Conservation (phyloP, 306 rosid species). For the Hippophae gyantsensis region DNA sequence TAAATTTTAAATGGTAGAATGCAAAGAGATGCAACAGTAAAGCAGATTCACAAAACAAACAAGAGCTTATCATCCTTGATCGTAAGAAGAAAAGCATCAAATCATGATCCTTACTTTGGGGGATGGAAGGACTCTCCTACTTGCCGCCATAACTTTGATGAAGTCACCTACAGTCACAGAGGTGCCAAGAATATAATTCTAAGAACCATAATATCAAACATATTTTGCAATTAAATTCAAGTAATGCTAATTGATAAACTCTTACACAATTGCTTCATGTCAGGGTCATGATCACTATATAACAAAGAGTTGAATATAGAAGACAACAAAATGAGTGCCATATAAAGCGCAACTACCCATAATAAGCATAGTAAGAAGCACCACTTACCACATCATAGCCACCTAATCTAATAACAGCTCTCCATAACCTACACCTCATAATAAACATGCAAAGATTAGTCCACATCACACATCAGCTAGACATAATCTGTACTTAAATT, state of each 20-base stretch:
- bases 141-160: conserved; percentile 82
- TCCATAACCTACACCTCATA: conserved; percentile 61
- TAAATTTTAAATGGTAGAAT: not conserved
- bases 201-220: no score
- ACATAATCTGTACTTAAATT: not conserved
- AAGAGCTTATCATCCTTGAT: not conserved
- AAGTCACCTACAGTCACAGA: conserved; percentile 48
- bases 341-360: not conserved
- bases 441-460: conserved; percentile 15
- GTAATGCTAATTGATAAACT: no score
- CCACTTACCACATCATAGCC: conserved; percentile 70
- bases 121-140: conserved; percentile 91
- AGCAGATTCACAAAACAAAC: not conserved
- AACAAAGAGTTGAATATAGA: no score
- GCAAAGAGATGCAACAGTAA: not conserved
- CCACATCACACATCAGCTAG: not conserved
- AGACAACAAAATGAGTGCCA: no score
- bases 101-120: conserved; percentile 51
- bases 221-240: no score
- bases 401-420: conserved; percentile 66
- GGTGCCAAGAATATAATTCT: no score
- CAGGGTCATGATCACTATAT: no score
- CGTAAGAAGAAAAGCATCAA: conserved; percentile 10
- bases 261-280: no score
- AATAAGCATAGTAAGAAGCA: conserved; percentile 4